Evolutionary conservation across 768 basidiomycete genomes (phyloP).

Genomic region (Paxillus ammoniavirescens): DNA sequence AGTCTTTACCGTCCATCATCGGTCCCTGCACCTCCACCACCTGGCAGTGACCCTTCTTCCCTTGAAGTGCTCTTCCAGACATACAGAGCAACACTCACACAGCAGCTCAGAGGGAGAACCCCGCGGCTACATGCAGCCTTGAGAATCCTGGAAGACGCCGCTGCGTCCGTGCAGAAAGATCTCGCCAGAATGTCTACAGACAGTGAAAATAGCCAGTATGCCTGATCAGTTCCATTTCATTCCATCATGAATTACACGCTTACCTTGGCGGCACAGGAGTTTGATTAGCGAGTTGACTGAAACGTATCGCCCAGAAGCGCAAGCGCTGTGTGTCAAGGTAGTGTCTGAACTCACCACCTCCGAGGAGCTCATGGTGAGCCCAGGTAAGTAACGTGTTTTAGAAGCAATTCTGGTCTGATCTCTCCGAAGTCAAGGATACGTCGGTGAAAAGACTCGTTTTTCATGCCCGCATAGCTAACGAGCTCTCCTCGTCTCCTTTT

Average conservation of each 20-base stretch:
- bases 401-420: constrained; percentile 1
- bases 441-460: constrained; percentile 41
- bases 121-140: constrained; percentile 59
- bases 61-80: constrained; percentile 52
- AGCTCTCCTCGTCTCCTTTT: constrained; percentile 47
- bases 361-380: constrained; percentile 28
- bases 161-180: constrained; percentile 58
- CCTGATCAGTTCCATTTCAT: constrained; percentile 1
- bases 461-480: constrained; percentile 48
- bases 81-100: constrained; percentile 59
- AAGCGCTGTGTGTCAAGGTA: constrained; percentile 43
- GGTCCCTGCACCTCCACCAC: constrained; percentile 45
- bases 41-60: constrained; percentile 31
- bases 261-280: constrained; percentile 28
- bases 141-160: constrained; percentile 56
- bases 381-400: constrained; percentile 31
- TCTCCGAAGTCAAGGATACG: constrained; percentile 5
- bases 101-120: constrained; percentile 66
- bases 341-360: constrained; percentile 40
- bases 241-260: not conserved
- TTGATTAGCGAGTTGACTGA: constrained; percentile 42
- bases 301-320: constrained; percentile 52
- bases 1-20: constrained; percentile 57
- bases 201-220: constrained; percentile 45
- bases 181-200: constrained; percentile 43